A percentile compares a stretch with the other conserved stretches of the same genome.
These are phyloP conservation scores for Ustilago tritici DNA, from an alignment of 1,284 basidiomycete genomes.

Conservation along the genomic window DNA sequence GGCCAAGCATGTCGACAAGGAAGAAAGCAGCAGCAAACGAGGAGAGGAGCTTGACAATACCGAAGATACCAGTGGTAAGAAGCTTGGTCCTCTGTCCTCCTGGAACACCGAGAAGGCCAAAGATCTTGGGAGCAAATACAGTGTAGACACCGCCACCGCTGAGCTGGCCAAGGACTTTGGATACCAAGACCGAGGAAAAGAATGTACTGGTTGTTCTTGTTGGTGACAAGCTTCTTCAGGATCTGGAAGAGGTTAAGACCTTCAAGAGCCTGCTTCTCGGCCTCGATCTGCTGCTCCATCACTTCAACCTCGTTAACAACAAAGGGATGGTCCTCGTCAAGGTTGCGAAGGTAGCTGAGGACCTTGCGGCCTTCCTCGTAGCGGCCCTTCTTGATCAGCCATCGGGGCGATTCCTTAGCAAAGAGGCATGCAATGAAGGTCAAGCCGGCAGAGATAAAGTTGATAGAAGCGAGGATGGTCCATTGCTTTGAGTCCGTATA, in stretches of 20 bases:
- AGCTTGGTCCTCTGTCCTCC: constrained; percentile 45
- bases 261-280: constrained; percentile 43
- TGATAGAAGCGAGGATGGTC: constrained; percentile 51
- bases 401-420: constrained; percentile 55
- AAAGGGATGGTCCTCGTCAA: constrained; percentile 39
- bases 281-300: constrained; percentile 43
- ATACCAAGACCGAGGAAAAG: constrained; percentile 52
- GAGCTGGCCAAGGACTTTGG: constrained; percentile 56
- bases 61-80: constrained; percentile 54
- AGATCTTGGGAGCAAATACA: constrained; percentile 54
- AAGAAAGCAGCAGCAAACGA: constrained; percentile 56
- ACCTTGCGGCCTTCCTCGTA: constrained; percentile 48
- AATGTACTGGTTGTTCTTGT: constrained; percentile 53
- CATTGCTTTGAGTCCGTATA: constrained; percentile 33
- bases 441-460: constrained; percentile 57
- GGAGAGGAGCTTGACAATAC: constrained; percentile 58
- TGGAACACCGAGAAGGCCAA: constrained; percentile 48
- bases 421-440: constrained; percentile 47
- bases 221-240: constrained; percentile 46
- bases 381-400: constrained; percentile 51
- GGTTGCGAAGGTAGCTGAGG: constrained; percentile 50
- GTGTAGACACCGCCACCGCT: constrained; percentile 54
- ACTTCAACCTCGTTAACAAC: constrained; percentile 47
- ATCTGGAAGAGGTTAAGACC: constrained; percentile 38
- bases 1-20: constrained; percentile 52